phyloP scores from a whole-genome alignment of 2,329 filamentous ascomycete genomes.

The Leptoxyphium fumago region DNA sequence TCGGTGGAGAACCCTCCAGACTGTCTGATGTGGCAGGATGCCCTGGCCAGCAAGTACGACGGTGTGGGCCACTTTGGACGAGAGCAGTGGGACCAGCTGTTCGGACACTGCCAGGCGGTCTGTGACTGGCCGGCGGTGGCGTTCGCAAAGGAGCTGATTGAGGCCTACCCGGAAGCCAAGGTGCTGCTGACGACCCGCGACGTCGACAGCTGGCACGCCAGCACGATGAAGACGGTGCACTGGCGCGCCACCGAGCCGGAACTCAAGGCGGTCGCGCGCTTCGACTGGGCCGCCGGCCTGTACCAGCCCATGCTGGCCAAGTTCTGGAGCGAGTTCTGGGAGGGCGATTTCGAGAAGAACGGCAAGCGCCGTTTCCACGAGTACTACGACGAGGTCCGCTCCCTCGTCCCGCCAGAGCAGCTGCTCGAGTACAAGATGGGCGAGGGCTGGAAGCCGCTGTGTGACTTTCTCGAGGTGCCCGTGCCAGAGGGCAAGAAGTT shows the following conservation, averaged over 20 bases:
- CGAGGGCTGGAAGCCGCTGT: slow-evolving; percentile 40
- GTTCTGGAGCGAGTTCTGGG: slow-evolving; percentile 55
- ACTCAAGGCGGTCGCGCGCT: slow-evolving; percentile 38
- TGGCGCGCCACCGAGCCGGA: slow-evolving; percentile 53
- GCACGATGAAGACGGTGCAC: slow-evolving; percentile 52
- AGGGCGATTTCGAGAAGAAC: slow-evolving; percentile 49
- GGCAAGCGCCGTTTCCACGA: slow-evolving; percentile 48
- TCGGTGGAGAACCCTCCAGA: slow-evolving; percentile 55
- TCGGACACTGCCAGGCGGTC: slow-evolving; percentile 50
- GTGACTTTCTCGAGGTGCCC: slow-evolving; percentile 39
- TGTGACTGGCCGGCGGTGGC: slow-evolving; percentile 55
- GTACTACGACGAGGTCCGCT: slow-evolving; percentile 39
- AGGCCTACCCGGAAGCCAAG: slow-evolving; percentile 59
- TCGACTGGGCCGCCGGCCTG: slow-evolving; percentile 50
- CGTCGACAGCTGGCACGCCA: slow-evolving; percentile 48
- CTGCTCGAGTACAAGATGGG: slow-evolving; percentile 40
- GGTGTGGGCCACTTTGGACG: slow-evolving; percentile 47
- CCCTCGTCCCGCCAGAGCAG: slow-evolving; percentile 32
- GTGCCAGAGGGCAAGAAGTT: slow-evolving; percentile 34
- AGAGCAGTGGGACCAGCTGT: slow-evolving; percentile 54
- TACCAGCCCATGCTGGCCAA: slow-evolving; percentile 54
- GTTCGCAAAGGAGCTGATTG: slow-evolving; percentile 55
- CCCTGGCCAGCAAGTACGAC: slow-evolving; percentile 48
- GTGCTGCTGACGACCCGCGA: slow-evolving; percentile 53
- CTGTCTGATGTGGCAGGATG: slow-evolving; percentile 55